These are phyloP conservation scores for Tephrocybe sp. DNA, from an alignment of 768 basidiomycete genomes.

Conservation along the genomic window DNA sequence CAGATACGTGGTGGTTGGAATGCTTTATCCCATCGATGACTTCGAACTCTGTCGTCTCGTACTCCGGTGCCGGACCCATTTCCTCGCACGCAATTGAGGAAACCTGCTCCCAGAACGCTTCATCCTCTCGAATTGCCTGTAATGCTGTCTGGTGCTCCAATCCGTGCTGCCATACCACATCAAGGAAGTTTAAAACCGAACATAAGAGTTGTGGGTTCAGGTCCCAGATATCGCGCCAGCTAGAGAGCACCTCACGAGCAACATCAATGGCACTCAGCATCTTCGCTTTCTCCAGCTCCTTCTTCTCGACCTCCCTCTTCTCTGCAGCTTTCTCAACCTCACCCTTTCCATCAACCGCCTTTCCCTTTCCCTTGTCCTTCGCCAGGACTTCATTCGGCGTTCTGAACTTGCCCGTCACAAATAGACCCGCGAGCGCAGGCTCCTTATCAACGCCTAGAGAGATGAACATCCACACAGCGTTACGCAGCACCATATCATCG, in stretches of 20 bases:
- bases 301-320: constrained; percentile 35
- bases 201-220: constrained; percentile 74
- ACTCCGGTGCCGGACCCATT: constrained; percentile 74
- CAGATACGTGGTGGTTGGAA: constrained; percentile 59
- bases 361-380: constrained; percentile 36
- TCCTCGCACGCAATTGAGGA: constrained; percentile 64
- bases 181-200: constrained; percentile 73
- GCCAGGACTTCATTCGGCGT: constrained; percentile 33
- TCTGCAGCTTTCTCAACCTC: constrained; percentile 28
- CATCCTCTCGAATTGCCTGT: constrained; percentile 53
- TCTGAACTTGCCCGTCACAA: constrained; percentile 74
- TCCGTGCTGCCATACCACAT: constrained; percentile 78
- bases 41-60: constrained; percentile 50
- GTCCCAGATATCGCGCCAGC: constrained; percentile 79
- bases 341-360: constrained; percentile 35
- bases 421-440: constrained; percentile 79
- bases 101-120: constrained; percentile 71
- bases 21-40: constrained; percentile 48
- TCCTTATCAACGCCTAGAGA: constrained; percentile 81
- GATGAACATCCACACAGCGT: constrained; percentile 83
- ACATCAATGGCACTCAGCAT: constrained; percentile 62
- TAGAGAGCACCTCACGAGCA: constrained; percentile 62
- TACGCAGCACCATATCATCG: constrained; percentile 70
- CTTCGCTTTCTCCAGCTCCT: constrained; percentile 30
- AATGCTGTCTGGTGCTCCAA: constrained; percentile 68